These are phyloP conservation scores for Fraxinus nigra DNA, from an alignment of 305 asterid genomes.

Conservation along the genomic window DNA sequence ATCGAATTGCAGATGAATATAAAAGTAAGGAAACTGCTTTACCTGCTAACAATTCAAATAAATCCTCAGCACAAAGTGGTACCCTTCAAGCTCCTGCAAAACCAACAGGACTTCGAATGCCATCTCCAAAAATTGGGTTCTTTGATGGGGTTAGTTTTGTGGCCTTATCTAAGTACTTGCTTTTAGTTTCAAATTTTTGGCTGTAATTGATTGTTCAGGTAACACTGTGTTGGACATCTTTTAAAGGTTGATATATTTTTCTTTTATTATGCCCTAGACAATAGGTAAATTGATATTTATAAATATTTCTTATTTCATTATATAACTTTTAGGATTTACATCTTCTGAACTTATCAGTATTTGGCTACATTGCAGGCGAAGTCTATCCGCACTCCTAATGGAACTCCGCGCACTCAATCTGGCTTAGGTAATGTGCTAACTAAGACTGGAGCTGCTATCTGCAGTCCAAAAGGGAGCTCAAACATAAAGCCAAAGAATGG, in stretches of 20 bases:
- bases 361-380: slow-evolving; percentile 46
- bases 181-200: neutral
- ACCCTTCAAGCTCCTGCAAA: slow-evolving; percentile 45
- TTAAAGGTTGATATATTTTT: slow-evolving; percentile 8
- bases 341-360: slow-evolving; percentile 11
- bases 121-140: slow-evolving; percentile 90
- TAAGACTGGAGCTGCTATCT: slow-evolving; percentile 39
- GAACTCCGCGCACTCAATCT: slow-evolving; percentile 39
- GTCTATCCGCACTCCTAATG: slow-evolving; percentile 66
- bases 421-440: slow-evolving; percentile 35
- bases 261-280: slow-evolving; percentile 10
- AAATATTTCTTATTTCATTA: neutral
- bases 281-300: neutral
- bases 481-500: slow-evolving; percentile 50
- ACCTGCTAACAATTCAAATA: slow-evolving; percentile 34
- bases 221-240: neutral
- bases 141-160: slow-evolving; percentile 88
- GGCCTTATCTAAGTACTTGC: neutral
- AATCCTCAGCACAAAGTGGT: slow-evolving; percentile 38
- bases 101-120: slow-evolving; percentile 90
- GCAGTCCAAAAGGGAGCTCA: slow-evolving; percentile 47
- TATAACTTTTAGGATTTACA: neutral
- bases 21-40: slow-evolving; percentile 32
- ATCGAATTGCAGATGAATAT: slow-evolving; percentile 37
- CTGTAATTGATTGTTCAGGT: neutral